These are phyloP conservation scores for Globisporangium paddicum DNA, from an alignment of 352 stramenopile genomes.

Conservation along the genomic window DNA sequence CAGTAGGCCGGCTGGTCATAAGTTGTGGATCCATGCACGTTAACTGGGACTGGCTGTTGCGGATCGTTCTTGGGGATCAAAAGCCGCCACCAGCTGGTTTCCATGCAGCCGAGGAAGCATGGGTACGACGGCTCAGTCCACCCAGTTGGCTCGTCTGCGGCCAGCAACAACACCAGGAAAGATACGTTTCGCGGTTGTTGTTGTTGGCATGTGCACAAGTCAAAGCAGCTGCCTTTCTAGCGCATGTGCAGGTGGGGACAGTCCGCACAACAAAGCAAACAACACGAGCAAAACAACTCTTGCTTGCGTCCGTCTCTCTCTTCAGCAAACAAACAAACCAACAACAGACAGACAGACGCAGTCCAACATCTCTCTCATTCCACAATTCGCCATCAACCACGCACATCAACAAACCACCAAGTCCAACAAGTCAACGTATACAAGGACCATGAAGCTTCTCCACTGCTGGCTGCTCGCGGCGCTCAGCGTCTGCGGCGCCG, in stretches of 20 bases:
- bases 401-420: constrained; percentile 1
- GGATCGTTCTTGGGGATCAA: no score
- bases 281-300: neutral
- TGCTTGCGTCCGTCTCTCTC: neutral
- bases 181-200: neutral
- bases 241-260: neutral
- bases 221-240: neutral
- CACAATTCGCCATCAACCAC: constrained; percentile 15
- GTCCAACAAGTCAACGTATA: neutral
- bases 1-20: neutral
- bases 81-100: neutral
- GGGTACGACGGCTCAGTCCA: neutral
- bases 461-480: constrained; percentile 14
- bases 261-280: neutral
- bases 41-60: neutral
- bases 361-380: constrained; percentile 6
- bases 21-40: neutral
- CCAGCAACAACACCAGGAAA: neutral
- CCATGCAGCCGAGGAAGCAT: neutral
- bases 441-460: constrained; percentile 10
- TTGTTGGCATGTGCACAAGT: neutral
- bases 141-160: neutral
- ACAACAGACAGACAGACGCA: neutral
- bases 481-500: constrained; percentile 1
- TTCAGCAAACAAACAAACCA: neutral